phyloP scores from a whole-genome alignment of 352 stramenopile genomes.

The Phytophthora podocarpi region DNA sequence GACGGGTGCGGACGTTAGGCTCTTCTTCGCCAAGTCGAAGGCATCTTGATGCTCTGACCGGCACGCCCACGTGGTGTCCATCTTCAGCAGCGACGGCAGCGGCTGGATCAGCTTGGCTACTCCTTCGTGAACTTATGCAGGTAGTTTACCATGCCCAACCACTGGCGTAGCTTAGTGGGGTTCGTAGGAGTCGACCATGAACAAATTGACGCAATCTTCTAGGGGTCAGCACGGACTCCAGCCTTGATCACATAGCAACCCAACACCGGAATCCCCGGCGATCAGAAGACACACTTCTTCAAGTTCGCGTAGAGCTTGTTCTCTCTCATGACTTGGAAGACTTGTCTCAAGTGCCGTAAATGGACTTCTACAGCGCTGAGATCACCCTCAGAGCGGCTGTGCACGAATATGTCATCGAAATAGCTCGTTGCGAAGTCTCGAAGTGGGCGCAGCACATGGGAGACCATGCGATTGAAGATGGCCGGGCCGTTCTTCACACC shows the following conservation, averaged over 20 bases:
- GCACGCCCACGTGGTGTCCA: background rate
- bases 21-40: conserved; percentile 4
- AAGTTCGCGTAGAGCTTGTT: conserved; percentile 35
- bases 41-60: conserved; percentile 2
- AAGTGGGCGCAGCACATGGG: background rate
- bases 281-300: conserved; percentile 33
- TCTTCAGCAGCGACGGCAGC: conserved; percentile 21
- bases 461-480: background rate
- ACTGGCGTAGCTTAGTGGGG: conserved; percentile 13
- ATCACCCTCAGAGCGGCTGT: conserved; percentile 10
- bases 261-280: conserved; percentile 27
- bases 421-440: background rate
- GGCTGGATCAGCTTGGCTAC: conserved; percentile 6
- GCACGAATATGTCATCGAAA: background rate
- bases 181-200: background rate
- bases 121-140: conserved; percentile 26
- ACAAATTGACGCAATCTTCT: conserved; percentile 21
- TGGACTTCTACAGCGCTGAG: conserved; percentile 14
- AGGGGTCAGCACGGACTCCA: conserved; percentile 17
- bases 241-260: conserved; percentile 18
- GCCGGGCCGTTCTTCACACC: background rate
- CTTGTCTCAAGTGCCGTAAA: conserved; percentile 12
- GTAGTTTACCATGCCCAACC: conserved; percentile 25
- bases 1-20: background rate
- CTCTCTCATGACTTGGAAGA: conserved; percentile 26